Percentiles rank a stretch among this genome's conserved stretches.
Conservation (phyloP, 139 green algal genomes). For the Cymbomonas tetramitiformis region DNA sequence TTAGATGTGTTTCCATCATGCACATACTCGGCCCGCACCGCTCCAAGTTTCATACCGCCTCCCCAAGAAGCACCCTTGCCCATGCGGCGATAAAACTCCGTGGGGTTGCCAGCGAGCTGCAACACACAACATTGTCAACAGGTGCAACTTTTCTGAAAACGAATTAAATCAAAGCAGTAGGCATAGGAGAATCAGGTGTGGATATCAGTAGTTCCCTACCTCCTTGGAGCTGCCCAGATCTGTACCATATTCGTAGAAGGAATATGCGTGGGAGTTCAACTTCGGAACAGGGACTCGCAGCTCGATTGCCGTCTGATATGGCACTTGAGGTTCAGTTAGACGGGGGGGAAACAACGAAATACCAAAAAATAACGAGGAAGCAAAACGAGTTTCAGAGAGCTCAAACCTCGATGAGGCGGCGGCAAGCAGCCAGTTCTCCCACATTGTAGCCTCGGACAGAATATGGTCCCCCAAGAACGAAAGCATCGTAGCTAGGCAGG, state of each 20-base stretch:
- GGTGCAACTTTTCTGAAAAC: too few relatives aligned
- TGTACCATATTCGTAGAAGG: constrained; percentile 67
- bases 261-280: constrained; percentile 55
- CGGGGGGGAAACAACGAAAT: too few relatives aligned
- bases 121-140: too few relatives aligned
- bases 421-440: constrained; percentile 73
- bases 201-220: too few relatives aligned
- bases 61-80: constrained; percentile 63
- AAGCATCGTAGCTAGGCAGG: constrained; percentile 80
- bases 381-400: too few relatives aligned
- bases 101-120: constrained; percentile 80
- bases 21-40: constrained; percentile 62
- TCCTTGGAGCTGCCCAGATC: constrained; percentile 61
- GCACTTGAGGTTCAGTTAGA: too few relatives aligned
- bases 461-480: constrained; percentile 82
- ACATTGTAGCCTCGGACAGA: constrained; percentile 77
- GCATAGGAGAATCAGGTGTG: too few relatives aligned
- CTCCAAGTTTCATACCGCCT: constrained; percentile 62
- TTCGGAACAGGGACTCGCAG: constrained; percentile 51
- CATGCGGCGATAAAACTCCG: constrained; percentile 71
- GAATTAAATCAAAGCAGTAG: too few relatives aligned
- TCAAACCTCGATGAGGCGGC: constrained; percentile 68
- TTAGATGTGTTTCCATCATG: constrained; percentile 68
- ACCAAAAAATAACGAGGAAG: too few relatives aligned
- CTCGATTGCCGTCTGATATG: constrained; percentile 61